phyloP scores from a whole-genome alignment of 371 early-diverging fungal genomes.

The Mucor saturninus region DNA sequence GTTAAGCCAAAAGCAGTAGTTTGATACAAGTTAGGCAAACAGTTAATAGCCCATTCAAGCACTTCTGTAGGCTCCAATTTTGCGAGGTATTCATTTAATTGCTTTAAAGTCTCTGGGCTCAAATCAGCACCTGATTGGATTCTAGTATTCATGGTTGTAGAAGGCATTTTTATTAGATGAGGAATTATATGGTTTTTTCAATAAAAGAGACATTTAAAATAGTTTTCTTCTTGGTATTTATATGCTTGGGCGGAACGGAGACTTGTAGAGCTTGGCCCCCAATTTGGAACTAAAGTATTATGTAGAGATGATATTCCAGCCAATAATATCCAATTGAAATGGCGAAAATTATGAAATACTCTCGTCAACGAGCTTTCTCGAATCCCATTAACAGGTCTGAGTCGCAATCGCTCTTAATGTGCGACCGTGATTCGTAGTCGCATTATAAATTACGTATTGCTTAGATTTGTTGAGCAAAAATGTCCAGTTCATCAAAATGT shows the following conservation, averaged over 20 bases:
- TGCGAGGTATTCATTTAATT: conserved; percentile 66
- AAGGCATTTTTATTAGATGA: conserved; percentile 32
- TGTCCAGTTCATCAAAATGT: too few species aligned
- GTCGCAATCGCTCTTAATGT: conserved; percentile 17
- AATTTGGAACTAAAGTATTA: conserved; percentile 27
- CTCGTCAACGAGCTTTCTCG: conserved; percentile 29
- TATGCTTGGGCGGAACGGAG: conserved; percentile 3
- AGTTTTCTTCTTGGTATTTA: conserved; percentile 11
- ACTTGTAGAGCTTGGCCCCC: not conserved
- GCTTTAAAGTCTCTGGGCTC: conserved; percentile 66
- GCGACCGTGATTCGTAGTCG: conserved; percentile 11
- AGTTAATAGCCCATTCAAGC: conserved; percentile 86
- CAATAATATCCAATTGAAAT: conserved; percentile 36
- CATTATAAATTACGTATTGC: conserved; percentile 14
- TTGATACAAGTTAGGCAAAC: conserved; percentile 83
- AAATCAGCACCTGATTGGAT: conserved; percentile 50
- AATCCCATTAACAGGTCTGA: conserved; percentile 28
- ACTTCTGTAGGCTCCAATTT: conserved; percentile 79
- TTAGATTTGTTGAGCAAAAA: too few species aligned
- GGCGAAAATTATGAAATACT: conserved; percentile 35
- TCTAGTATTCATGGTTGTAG: conserved; percentile 23
- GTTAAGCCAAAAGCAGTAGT: conserved; percentile 94
- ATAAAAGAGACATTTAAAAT: not conserved
- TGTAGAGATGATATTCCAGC: conserved; percentile 29
- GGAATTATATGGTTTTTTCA: not conserved